A percentile compares a stretch with the other conserved stretches of the same genome.
Conservation (phyloP, 768 basidiomycete genomes). For the Mycena floridula region DNA sequence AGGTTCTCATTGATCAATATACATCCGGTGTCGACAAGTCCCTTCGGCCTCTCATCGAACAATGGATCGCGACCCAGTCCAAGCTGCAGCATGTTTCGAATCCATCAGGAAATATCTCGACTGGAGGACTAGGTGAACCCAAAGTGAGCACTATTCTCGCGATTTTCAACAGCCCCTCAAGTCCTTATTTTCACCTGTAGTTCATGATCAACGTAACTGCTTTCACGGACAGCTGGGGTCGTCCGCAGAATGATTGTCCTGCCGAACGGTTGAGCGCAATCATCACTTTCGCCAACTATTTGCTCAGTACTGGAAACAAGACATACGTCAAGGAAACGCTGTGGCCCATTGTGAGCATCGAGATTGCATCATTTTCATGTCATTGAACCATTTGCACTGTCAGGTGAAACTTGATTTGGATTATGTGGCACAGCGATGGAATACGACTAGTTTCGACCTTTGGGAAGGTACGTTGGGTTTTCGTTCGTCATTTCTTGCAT, state of each 20-base stretch:
- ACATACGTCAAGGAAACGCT: conserved; percentile 36
- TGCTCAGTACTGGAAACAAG: conserved; percentile 39
- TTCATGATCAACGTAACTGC: not conserved
- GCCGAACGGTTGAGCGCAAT: conserved; percentile 63
- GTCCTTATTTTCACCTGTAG: too few relatives aligned
- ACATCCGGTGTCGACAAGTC: conserved; percentile 44
- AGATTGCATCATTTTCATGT: not conserved
- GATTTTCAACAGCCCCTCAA: too few relatives aligned
- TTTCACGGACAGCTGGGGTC: conserved; percentile 12
- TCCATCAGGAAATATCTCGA: conserved; percentile 53
- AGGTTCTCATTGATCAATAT: conserved; percentile 34
- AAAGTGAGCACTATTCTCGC: conserved; percentile 67
- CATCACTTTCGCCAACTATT: conserved; percentile 62
- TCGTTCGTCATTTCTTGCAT: too few relatives aligned
- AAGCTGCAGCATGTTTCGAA: conserved; percentile 57
- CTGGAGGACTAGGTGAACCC: conserved; percentile 70
- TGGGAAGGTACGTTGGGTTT: too few relatives aligned
- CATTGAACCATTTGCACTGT: conserved; percentile 14
- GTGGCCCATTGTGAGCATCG: conserved; percentile 32
- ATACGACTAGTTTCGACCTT: conserved; percentile 41
- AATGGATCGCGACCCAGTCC: conserved; percentile 45
- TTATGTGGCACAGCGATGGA: conserved; percentile 50
- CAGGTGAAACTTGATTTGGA: conserved; percentile 46
- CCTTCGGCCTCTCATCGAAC: conserved; percentile 43
- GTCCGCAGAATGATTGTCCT: conserved; percentile 70